phyloP scores from a whole-genome alignment of 495 filamentous ascomycete genomes.

The Achaetomiella virescens region DNA sequence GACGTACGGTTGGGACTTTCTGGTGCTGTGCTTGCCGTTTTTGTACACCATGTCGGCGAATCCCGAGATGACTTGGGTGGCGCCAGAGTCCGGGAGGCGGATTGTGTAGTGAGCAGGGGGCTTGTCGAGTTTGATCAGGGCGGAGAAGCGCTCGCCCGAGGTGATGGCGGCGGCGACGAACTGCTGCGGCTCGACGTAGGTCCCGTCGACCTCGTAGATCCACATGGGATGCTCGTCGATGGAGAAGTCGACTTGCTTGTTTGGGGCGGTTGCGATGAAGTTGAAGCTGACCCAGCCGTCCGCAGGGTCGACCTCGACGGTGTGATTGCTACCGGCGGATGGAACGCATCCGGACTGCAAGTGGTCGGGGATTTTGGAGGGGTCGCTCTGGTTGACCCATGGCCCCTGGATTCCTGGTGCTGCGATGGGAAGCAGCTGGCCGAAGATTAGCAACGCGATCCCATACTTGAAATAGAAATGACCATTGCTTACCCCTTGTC shows the following conservation, averaged over 20 bases:
- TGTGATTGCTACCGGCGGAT: background rate
- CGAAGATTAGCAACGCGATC: no score
- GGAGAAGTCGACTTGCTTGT: slow-evolving; percentile 26
- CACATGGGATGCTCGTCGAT: slow-evolving; percentile 41
- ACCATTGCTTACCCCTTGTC: no score
- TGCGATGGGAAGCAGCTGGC: no score
- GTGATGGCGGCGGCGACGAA: slow-evolving; percentile 33
- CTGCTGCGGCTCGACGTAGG: slow-evolving; percentile 36
- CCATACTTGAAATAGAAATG: no score
- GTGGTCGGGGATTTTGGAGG: background rate
- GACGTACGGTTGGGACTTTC: slow-evolving; percentile 25
- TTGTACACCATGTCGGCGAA: slow-evolving; percentile 15
- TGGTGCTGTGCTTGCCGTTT: background rate
- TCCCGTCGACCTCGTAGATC: slow-evolving; percentile 42
- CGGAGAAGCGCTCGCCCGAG: slow-evolving; percentile 40
- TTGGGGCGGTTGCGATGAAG: background rate
- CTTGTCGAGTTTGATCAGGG: slow-evolving; percentile 34
- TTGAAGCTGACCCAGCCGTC: background rate
- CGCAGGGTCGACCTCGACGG: background rate
- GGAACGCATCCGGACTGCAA: background rate
- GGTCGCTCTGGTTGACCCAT: no score
- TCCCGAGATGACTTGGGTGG: slow-evolving; percentile 32
- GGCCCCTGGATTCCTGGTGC: no score
- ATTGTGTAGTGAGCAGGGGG: slow-evolving; percentile 34
- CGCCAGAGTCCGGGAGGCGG: slow-evolving; percentile 19